Evolutionary conservation across 305 asterid species (phyloP), one percentile per base, ranked within the genome.

Genomic region (Fraxinus albicans): DNA sequence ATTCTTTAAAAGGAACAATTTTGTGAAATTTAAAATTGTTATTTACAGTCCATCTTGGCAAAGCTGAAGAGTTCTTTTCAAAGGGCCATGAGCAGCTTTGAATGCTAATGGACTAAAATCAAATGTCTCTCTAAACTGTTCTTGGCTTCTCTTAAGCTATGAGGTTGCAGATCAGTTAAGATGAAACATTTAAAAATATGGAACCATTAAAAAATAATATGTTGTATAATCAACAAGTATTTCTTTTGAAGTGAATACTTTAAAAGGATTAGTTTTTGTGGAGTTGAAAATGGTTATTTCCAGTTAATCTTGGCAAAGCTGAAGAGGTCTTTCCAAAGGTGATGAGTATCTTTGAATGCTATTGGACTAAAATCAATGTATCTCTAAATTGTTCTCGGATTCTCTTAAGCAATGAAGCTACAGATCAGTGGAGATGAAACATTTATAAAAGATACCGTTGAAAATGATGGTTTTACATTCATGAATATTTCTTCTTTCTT

Each of bases 21-120:
- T 29, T 69, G 9, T 69, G 10, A 34, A 29, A 29, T 29, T 25
- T 6, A 69, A 69, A 69, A 29, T 9, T 3, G 8, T 29, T 29
- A 10, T 29, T 25, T 13, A 1, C 75, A 69, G 75, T 29, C 38
- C 75, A 27, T 29, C 75, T 69, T 69, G 38, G 75, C 75, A 69
- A 29, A 29, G 75, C 21, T 29, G 38, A 69, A 29, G 38, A 27
- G 36, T 36, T 12, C 75, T 69, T 65, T 65, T 25, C 38, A 10
- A 40, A 25, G 69, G 79, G 78, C 84, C 25, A 77, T 86, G 88
- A 76, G 31, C 86, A 78, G 84, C 84, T 88, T 84, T 88, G 88
- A 86, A 86, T 88, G 89, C 89, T 86, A 76, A 83, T 88, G 89
- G 89, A 86, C 87, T 83, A 10, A 78, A 0, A 86, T 82, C 75